Conservation (phyloP, 176 grass and related monocot genomes). For the Themeda triandra region DNA sequence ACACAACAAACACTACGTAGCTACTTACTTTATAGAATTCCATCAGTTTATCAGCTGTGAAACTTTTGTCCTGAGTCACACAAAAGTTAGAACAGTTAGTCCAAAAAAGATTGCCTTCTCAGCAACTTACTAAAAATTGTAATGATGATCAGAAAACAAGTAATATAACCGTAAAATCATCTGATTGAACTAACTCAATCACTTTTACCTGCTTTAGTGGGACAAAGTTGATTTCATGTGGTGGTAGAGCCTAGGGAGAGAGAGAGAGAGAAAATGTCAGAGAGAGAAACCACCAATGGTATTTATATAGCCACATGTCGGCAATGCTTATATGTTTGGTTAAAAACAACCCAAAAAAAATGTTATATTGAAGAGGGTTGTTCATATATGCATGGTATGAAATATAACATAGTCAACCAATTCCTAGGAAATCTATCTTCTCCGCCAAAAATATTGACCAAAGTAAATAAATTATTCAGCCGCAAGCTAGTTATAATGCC, state of each 20-base stretch:
- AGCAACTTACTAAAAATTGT: not conserved
- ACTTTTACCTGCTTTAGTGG: slow-evolving; percentile 83
- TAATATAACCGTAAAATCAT: not conserved
- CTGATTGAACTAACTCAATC: slow-evolving; percentile 1
- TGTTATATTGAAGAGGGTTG: not conserved
- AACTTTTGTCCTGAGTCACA: not conserved
- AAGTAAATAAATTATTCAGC: slow-evolving; percentile 16
- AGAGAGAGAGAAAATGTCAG: slow-evolving; percentile 26
- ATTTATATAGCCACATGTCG: slow-evolving; percentile 3
- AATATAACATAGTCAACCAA: slow-evolving; percentile 7
- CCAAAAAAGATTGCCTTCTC: not conserved
- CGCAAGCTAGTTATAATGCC: not conserved
- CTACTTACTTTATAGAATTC: slow-evolving; percentile 27
- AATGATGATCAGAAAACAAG: not conserved
- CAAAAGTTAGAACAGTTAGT: slow-evolving; percentile 20
- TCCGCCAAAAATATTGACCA: not conserved
- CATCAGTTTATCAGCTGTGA: slow-evolving; percentile 42
- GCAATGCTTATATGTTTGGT: not conserved
- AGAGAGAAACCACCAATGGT: slow-evolving; percentile 1
- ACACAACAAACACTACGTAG: too few relatives aligned
- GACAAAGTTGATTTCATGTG: slow-evolving; percentile 75
- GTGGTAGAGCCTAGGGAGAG: slow-evolving; percentile 60
- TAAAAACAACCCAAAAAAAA: too few relatives aligned
- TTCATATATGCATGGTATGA: not conserved
- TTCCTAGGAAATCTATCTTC: not conserved